Evolutionary conservation across 768 basidiomycete genomes (phyloP), one percentile per base, ranked within the genome.

Genomic region (Pleurotus salmoneostramineus): DNA sequence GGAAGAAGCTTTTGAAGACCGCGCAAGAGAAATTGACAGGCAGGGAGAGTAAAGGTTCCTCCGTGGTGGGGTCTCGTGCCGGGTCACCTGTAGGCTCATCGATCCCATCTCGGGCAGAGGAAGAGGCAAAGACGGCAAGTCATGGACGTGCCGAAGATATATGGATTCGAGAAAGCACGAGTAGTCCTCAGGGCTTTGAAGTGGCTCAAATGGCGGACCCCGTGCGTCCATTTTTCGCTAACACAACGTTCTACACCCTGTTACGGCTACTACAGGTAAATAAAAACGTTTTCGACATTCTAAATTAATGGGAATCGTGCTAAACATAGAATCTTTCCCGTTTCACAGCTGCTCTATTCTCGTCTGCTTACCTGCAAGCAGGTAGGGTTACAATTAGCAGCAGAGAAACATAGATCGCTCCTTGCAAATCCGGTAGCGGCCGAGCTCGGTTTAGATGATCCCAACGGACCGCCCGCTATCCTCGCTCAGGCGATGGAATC

Each of bases 231-330:
- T 92, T 98, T 72, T 98, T 96, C 72, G 84, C 84, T 58, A 97
- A 98, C 73, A 93, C 92, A 48, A 89, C 93, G 17, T 92, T 94
- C 69, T 99, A 98, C 74, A 91, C 91, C 5, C 69, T 98, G 52
- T 69, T 98, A 62, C 87, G 97, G 50, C 75, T 96, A 54, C 69
- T 98, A 50, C 94, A 99, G 87, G 96, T 84, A 65, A 27, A 27
- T 27, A 27, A 58, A 71, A 66, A 62, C 36, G 52, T 63, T 58
- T 56, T 56, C 12, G 14, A 27, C 21, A 27, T 27, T 27, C 21
- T 32, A 11, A 49, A 8, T 31, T 51, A 55, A 60, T 61, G 17
- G 56, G 31, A 49, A 5, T 47, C 32, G 12, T 21, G 11, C 54
- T 61, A 60, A 59, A 57, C 47, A 60, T 60, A 43, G 33, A 60